Evolutionary conservation across 2,329 filamentous ascomycete genomes (phyloP), one percentile per base, ranked within the genome.

Genomic region (Sarocladium brachiariae): DNA sequence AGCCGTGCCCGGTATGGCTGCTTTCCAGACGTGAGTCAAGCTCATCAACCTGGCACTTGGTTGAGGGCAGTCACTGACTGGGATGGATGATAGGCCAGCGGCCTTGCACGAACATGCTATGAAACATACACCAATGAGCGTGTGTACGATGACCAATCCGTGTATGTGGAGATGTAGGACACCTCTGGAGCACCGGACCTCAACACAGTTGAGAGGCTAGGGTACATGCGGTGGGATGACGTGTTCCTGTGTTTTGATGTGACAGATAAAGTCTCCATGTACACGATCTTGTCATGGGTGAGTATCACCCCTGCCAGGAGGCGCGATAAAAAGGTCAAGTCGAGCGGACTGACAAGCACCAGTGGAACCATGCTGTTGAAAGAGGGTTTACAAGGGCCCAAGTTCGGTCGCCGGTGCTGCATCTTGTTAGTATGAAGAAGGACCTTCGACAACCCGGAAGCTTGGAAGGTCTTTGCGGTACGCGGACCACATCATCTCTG

Each of bases 231-330:
- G 5, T 70, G 65, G 66, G 65, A 70, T 3, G 65, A 60, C 2
- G 56, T 70, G 0, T 68, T 70, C 51, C 57, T 70, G 27, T 70
- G 68, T 52, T 70, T 70, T 50, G 67, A 70, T n/a, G 58, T 70
- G 7, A 59, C 60, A 14, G 59, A 67, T 30, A 63, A 62, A 49
- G 50, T 61, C 21, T 65, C 65, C 8, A 57, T 70, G 58, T 59
- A 61, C 19, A 62, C 55, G 1, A 64, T 70, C 25, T 50, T 66
- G 1, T 60, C 63, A 48, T 70, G 68, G 68, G 67, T 69, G 54
- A 49, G 60, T 52, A 0, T 5, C 38, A 30, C 11, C 18, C 31
- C 51, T 19, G 16, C 33, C 23, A 39, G n/a, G n/a, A 13, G 23
- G 50, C 8, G 23, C 33, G 13, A 30, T 25, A 23, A 21, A 27